Evolutionary conservation across 129 eudicot species (phyloP), one percentile per base, ranked within the genome.

Genomic region (Flaveria robusta): DNA sequence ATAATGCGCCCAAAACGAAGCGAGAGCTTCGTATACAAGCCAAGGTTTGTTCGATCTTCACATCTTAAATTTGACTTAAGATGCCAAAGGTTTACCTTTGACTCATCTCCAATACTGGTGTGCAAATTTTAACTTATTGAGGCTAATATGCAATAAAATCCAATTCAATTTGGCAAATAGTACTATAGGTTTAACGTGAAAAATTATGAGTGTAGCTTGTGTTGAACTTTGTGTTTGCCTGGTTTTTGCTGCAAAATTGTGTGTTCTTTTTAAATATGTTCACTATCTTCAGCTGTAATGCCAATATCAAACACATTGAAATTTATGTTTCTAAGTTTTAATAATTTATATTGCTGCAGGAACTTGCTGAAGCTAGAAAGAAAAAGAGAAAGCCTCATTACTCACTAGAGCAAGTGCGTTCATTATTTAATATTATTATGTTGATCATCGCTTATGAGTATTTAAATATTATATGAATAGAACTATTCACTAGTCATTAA

Each of bases 341-440:
- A n/a, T n/a, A n/a, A n/a, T n/a, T n/a, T n/a, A n/a, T n/a, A n/a
- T 22, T 72, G 23, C 56, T 63, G 27, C 88, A 92, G 98, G 98
- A 92, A 70, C 87, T 88, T 66, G 85, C 96, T 63, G 93, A 92
- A 77, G 98, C 91, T 47, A 89, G 98, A 79, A 92, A 92, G 88
- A 92, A 87, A 86, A 92, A 83, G 85, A 86, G 98, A 78, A 92
- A 82, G 87, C 89, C 83, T 20, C 98, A 92, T 85, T 92, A 87
- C 83, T 73, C 91, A n/a, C 83, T 89, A 37, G 98, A 92, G 81
- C 96, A 92, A 54, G 98, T 92, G 29, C 24, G 88, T 79, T 42
- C 60, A 56, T 39, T 26, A 4, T 11, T 56, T 42, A 14, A 31
- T 65, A 46, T 26, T 10, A n/a, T 51, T 5, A 55, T 1, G 42